Evolutionary conservation across 805 yeast genomes (phyloP).

Genomic region (Yamadazyma nakazawae): DNA sequence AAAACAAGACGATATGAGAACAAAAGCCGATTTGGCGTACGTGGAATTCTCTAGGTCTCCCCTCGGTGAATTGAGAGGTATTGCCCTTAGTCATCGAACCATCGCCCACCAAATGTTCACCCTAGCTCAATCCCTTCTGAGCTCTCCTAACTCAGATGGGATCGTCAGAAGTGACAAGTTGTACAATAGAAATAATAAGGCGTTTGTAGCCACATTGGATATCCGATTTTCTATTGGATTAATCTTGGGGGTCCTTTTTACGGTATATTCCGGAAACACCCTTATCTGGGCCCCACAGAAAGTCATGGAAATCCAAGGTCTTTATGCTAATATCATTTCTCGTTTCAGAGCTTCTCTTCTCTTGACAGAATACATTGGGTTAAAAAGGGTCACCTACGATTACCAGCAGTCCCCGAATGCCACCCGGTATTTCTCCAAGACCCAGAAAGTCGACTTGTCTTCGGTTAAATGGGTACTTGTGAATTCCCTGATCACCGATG

Average conservation of each 20-base stretch:
- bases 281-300: conserved; percentile 75
- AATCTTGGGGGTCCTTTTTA: conserved; percentile 73
- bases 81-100: conserved; percentile 86
- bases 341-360: conserved; percentile 67
- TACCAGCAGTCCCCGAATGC: conserved; percentile 86
- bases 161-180: conserved; percentile 40
- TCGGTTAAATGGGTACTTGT: conserved; percentile 86
- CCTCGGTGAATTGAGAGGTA: conserved; percentile 88
- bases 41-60: conserved; percentile 91
- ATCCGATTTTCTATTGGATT: conserved; percentile 70
- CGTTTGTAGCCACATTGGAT: conserved; percentile 47
- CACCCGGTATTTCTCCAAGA: conserved; percentile 75
- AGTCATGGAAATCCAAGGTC: conserved; percentile 75
- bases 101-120: conserved; percentile 85
- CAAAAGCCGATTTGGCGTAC: conserved; percentile 67
- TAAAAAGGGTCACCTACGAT: conserved; percentile 88
- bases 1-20: conserved; percentile 10
- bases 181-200: conserved; percentile 44
- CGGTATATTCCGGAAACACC: conserved; percentile 81
- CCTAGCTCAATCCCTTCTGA: conserved; percentile 63
- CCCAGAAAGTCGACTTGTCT: conserved; percentile 71
- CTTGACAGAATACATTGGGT: conserved; percentile 80
- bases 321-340: conserved; percentile 78
- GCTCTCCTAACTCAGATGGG: conserved; percentile 57
- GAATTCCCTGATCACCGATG: conserved; percentile 83